These are phyloP conservation scores for Murraya paniculata DNA, from an alignment of 345 rosid genomes.

Conservation along the genomic window DNA sequence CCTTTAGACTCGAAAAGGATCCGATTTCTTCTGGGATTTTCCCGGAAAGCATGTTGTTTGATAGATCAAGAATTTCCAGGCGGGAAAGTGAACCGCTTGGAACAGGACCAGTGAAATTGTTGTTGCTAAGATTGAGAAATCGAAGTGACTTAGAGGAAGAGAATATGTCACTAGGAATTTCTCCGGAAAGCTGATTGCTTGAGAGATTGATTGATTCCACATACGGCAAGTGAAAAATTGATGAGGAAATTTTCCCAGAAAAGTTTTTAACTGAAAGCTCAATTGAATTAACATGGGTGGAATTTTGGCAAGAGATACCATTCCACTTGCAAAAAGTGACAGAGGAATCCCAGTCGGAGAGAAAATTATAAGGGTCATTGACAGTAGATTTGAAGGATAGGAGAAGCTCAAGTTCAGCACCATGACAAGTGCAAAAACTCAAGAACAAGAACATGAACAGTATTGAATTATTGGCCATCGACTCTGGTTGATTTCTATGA, in stretches of 20 bases:
- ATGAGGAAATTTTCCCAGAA: conserved; percentile 48
- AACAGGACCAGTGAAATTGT: conserved; percentile 70
- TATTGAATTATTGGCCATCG: conserved; percentile 29
- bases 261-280: conserved; percentile 60
- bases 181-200: conserved; percentile 57
- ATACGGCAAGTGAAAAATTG: conserved; percentile 51
- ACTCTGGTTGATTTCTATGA: conserved; percentile 6
- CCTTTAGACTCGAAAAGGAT: conserved; percentile 43
- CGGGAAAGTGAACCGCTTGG: conserved; percentile 34
- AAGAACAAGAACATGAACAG: conserved; percentile 32
- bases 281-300: conserved; percentile 46
- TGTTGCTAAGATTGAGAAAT: conserved; percentile 76
- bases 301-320: conserved; percentile 61
- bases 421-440: conserved; percentile 31
- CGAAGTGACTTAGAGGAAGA: conserved; percentile 54
- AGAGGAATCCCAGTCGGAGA: conserved; percentile 65
- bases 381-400: conserved; percentile 64
- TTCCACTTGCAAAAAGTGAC: conserved; percentile 60
- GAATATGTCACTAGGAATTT: conserved; percentile 47
- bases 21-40: conserved; percentile 51
- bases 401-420: conserved; percentile 56
- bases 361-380: conserved; percentile 57
- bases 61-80: conserved; percentile 68
- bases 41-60: conserved; percentile 78
- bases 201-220: conserved; percentile 61